Percentiles rank a stretch among this genome's conserved stretches.
Conservation (phyloP, 768 basidiomycete genomes). For the Russula vinacea region DNA sequence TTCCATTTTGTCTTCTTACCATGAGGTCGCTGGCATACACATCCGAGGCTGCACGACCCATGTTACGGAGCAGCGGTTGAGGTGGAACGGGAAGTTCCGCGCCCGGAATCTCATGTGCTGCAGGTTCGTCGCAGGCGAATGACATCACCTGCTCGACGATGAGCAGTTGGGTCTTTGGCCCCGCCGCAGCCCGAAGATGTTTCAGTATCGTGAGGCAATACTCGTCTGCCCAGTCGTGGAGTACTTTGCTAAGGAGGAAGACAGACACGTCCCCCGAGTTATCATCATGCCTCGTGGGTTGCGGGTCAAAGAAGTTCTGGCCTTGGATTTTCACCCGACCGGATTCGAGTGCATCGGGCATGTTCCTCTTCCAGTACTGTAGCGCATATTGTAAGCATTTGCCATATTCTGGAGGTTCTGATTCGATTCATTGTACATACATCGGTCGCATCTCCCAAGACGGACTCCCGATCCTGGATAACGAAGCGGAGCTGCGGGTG, state of each 20-base stretch:
- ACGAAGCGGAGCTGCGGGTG: conserved; percentile 14
- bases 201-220: conserved; percentile 25
- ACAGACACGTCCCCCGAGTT: conserved; percentile 1
- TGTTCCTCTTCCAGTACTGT: conserved; percentile 16
- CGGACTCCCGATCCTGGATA: conserved; percentile 15
- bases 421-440: neutral
- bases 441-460: conserved; percentile 3
- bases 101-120: conserved; percentile 23
- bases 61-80: conserved; percentile 31
- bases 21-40: conserved; percentile 29
- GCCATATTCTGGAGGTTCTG: neutral
- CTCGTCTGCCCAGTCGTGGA: conserved; percentile 35
- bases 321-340: conserved; percentile 10
- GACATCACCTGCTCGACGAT: conserved; percentile 32
- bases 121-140: conserved; percentile 31
- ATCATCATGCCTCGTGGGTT: neutral
- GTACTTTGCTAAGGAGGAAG: neutral
- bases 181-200: conserved; percentile 21
- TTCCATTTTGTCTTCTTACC: conserved; percentile 17
- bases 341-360: conserved; percentile 3
- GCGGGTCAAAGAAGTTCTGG: conserved; percentile 11
- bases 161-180: conserved; percentile 32
- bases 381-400: neutral
- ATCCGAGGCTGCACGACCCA: conserved; percentile 28
- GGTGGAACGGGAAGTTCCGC: conserved; percentile 27